phyloP scores from a whole-genome alignment of 805 yeast species.

The Jamesozyma rosinii region DNA sequence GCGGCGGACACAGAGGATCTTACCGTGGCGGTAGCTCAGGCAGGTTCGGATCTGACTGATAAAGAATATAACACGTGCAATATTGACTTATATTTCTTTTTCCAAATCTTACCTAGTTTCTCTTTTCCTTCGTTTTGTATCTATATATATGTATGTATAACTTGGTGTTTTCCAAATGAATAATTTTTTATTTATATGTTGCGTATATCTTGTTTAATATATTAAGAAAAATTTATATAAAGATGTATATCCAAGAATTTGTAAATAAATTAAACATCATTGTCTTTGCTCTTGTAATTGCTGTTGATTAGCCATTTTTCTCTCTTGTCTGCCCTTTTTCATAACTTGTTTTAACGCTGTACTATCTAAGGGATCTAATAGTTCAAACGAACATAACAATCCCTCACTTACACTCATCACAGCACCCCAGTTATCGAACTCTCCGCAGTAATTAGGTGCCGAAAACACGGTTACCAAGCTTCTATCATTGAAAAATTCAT shows the following conservation, averaged over 20 bases:
- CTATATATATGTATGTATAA: not conserved
- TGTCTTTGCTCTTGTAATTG: slow-evolving; percentile 10
- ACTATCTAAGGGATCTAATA: slow-evolving; percentile 87
- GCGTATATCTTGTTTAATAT: not conserved
- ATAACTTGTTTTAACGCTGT: slow-evolving; percentile 88
- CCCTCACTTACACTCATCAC: slow-evolving; percentile 96
- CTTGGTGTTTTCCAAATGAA: not conserved
- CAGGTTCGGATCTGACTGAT: not conserved
- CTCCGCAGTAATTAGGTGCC: slow-evolving; percentile 62
- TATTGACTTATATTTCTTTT: too few species aligned
- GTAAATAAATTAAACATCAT: not conserved
- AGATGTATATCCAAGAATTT: not conserved
- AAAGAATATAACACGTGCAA: not conserved
- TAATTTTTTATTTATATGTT: too few species aligned
- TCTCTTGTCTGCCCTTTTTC: slow-evolving; percentile 86
- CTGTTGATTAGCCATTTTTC: slow-evolving; percentile 49
- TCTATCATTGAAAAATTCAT: slow-evolving; percentile 68
- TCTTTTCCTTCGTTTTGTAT: not conserved
- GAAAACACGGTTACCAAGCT: slow-evolving; percentile 70
- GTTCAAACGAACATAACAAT: slow-evolving; percentile 82
- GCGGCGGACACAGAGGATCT: not conserved
- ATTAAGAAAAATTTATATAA: not conserved
- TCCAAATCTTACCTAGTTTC: not conserved
- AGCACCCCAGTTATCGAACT: slow-evolving; percentile 84
- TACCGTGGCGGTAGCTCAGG: not conserved